Evolutionary conservation across 768 basidiomycete species (phyloP).

Genomic region (Rhodotorula graminis): DNA sequence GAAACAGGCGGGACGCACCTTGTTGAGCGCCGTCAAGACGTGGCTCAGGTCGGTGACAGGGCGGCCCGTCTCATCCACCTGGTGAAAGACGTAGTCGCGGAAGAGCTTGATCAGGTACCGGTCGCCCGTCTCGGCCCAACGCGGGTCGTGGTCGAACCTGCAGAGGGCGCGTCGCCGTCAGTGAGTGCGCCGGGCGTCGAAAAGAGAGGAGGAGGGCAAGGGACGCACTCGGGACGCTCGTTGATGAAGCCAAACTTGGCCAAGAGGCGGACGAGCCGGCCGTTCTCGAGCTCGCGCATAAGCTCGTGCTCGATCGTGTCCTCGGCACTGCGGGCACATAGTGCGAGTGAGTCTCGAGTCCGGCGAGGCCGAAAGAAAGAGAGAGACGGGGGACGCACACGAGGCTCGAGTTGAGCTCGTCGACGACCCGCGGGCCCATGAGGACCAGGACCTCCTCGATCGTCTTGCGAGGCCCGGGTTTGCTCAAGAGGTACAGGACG

Average conservation of each 20-base stretch:
- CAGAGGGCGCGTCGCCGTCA: not conserved
- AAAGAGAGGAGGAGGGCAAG: not conserved
- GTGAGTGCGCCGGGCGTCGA: no score
- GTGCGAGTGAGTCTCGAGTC: no score
- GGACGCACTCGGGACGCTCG: constrained; percentile 89
- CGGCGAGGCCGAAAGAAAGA: not conserved
- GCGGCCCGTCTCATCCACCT: constrained; percentile 82
- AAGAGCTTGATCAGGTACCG: constrained; percentile 97
- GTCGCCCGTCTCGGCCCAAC: constrained; percentile 98
- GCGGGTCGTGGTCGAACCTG: constrained; percentile 87
- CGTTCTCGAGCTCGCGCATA: constrained; percentile 86
- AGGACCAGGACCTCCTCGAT: constrained; percentile 77
- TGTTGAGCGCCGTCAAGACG: constrained; percentile 87
- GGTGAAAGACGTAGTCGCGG: constrained; percentile 96
- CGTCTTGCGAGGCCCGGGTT: constrained; percentile 62
- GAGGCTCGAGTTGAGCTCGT: constrained; percentile 81
- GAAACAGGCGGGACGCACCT: constrained; percentile 63
- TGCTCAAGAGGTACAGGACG: constrained; percentile 66
- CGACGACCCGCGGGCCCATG: constrained; percentile 63
- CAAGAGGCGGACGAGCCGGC: constrained; percentile 76
- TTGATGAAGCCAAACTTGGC: constrained; percentile 98
- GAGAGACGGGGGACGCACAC: constrained; percentile 53
- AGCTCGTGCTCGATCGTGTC: constrained; percentile 81
- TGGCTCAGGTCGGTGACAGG: constrained; percentile 86
- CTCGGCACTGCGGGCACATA: constrained; percentile 66